Percentiles rank a stretch among this genome's conserved stretches.
Conservation (phyloP, 2,329 filamentous ascomycete species). For the Sclerotinia nivalis region DNA sequence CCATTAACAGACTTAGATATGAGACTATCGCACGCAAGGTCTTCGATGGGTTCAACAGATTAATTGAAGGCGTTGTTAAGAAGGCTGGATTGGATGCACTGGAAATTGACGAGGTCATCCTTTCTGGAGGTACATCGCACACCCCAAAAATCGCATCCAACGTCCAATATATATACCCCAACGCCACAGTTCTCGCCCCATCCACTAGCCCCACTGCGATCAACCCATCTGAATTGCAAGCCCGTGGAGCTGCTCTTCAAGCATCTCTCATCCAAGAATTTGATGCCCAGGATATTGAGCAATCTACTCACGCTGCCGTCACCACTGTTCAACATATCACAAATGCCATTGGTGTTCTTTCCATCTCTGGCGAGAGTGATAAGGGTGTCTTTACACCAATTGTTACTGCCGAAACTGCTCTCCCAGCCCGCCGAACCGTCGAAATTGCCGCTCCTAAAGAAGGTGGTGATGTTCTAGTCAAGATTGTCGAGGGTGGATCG, state of each 20-base stretch:
- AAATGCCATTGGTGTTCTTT: conserved; percentile 84
- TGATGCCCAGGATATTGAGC: conserved; percentile 88
- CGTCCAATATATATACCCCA: conserved; percentile 76
- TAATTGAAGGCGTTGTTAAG: conserved; percentile 82
- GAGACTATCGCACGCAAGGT: conserved; percentile 86
- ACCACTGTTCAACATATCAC: conserved; percentile 89
- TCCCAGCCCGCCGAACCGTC: conserved; percentile 82
- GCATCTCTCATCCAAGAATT: conserved; percentile 93
- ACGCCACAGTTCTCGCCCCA: conserved; percentile 79
- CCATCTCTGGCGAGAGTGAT: conserved; percentile 57
- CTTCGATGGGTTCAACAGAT: conserved; percentile 81
- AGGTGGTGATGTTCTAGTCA: conserved; percentile 85
- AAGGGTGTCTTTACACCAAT: conserved; percentile 77
- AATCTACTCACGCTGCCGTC: conserved; percentile 92
- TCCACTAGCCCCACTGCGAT: conserved; percentile 75
- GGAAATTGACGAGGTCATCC: conserved; percentile 91
- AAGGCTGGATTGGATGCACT: conserved; percentile 91
- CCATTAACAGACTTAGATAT: conserved; percentile 90
- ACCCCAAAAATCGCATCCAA: conserved; percentile 89
- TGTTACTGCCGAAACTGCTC: conserved; percentile 81
- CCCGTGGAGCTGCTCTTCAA: conserved; percentile 91
- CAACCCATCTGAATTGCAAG: conserved; percentile 89
- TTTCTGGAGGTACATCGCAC: conserved; percentile 89
- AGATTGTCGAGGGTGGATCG: conserved; percentile 81
- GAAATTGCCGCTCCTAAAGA: conserved; percentile 74